Evolutionary conservation across 176 grass and related monocot genomes (phyloP), one percentile per base, ranked within the genome.

Genomic region (Tillandsia leiboldiana): DNA sequence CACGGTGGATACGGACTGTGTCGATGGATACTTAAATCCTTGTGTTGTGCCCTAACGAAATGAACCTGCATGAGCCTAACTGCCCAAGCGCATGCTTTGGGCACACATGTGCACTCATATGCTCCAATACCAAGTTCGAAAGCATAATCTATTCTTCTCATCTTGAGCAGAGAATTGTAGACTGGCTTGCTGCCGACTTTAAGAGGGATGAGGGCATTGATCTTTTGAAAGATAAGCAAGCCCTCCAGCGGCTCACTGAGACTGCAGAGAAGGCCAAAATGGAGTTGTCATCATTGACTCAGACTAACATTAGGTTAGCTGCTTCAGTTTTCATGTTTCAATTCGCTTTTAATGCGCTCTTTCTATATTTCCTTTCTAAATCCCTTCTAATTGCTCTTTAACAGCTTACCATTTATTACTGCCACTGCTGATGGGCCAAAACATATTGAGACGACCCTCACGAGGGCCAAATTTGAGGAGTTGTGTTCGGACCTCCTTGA

Each of bases 181-280:
- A 93, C 72, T 99, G 94, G 94, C 89, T 93, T 74, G 84, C 94
- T 86, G 72, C 28, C 52, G 80, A 74, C 80, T 99, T 99, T 67
- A 99, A 99, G 87, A 88, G 83, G 77, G 84, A 99, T 75, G 94
- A 99, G 68, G 87, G 94, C 50, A 93, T 99, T 52, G 82, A 93
- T 84, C 82, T 99, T 78, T 74, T 99, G 13, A 93, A 93, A 78
- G 89, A 99, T 65, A 99, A 99, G 75, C 94, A 99, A 90, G 94
- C 89, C 10, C 94, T 99, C 75, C 94, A 99, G 70, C 82, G 89
- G 53, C 84, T 99, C 63, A 99, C 89, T 10, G 94, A 99, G 80
- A 88, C 94, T 51, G 89, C 94, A 50, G 94, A 99, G 75, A 99
- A 99, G 81, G 87, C 94, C 11, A 99, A 99, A 73, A 93, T 99